Evolutionary conservation across 2,329 filamentous ascomycete species (phyloP).

Genomic region (Fusarium mexicanum): DNA sequence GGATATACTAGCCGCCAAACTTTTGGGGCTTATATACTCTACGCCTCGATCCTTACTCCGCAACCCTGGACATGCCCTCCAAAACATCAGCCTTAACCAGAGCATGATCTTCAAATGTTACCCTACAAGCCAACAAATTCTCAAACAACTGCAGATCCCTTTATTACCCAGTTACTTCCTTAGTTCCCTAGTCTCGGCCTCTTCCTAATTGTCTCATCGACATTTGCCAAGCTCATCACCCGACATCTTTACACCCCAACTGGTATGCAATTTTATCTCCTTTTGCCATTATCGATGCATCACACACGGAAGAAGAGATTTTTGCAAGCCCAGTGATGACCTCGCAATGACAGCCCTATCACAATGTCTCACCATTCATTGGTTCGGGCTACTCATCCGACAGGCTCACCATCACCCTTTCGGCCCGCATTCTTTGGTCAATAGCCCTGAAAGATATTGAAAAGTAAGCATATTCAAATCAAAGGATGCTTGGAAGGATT

Average conservation of each 20-base stretch:
- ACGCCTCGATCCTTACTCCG: accelerated
- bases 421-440: neutral
- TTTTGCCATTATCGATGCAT: slow-evolving; percentile 3
- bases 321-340: neutral
- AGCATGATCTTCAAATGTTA: neutral
- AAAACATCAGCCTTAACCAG: neutral
- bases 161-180: neutral
- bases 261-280: neutral
- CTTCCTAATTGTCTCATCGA: neutral
- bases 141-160: neutral
- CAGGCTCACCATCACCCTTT: neutral
- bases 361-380: neutral
- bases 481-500: neutral
- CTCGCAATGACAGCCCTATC: neutral
- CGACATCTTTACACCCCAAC: neutral
- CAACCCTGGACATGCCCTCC: too few relatives aligned
- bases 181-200: neutral
- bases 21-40: accelerated
- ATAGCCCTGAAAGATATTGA: neutral
- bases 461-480: neutral
- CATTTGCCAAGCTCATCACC: neutral
- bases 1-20: accelerated
- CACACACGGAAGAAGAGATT: neutral
- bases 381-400: neutral
- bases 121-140: neutral